phyloP scores from a whole-genome alignment of 2,329 filamentous ascomycete species.

The Colletotrichum sublineola region DNA sequence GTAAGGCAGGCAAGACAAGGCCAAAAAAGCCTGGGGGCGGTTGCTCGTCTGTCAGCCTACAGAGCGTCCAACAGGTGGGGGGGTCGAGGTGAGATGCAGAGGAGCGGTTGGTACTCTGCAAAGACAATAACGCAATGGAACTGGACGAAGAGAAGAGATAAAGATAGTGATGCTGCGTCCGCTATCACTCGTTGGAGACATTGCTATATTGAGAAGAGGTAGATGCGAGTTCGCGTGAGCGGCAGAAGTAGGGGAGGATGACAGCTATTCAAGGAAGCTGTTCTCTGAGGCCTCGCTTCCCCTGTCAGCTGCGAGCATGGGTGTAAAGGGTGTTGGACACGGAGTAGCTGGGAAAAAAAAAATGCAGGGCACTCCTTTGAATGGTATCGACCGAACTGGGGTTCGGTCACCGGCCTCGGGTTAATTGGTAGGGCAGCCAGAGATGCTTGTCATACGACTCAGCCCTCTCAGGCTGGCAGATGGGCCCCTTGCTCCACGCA shows the following conservation, averaged over 20 bases:
- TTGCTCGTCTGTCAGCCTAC: constrained; percentile 50
- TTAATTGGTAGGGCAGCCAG: constrained; percentile 38
- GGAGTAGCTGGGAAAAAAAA: constrained; percentile 28
- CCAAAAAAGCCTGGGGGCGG: constrained; percentile 26
- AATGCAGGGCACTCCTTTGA: constrained; percentile 46
- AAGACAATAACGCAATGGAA: constrained; percentile 55
- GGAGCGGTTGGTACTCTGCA: constrained; percentile 46
- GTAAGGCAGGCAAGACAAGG: constrained; percentile 19
- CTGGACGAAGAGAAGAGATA: constrained; percentile 52
- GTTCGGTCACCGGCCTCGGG: constrained; percentile 37
- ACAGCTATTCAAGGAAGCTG: constrained; percentile 45
- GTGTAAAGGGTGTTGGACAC: constrained; percentile 37
- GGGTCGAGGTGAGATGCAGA: constrained; percentile 46
- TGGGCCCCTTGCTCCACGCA: constrained; percentile 30
- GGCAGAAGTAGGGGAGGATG: constrained; percentile 47
- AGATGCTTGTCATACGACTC: constrained; percentile 43
- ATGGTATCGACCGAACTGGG: constrained; percentile 40
- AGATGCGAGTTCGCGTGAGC: constrained; percentile 44
- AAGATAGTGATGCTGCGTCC: constrained; percentile 45
- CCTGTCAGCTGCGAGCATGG: constrained; percentile 48
- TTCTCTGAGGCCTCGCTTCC: constrained; percentile 44
- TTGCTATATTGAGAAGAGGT: constrained; percentile 57
- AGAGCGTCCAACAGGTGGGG: constrained; percentile 37
- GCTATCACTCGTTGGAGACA: constrained; percentile 51
- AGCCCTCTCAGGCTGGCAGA: constrained; percentile 42